Evolutionary conservation across 179 eudicot species (phyloP).

Genomic region (Patellifolia procumbens): DNA sequence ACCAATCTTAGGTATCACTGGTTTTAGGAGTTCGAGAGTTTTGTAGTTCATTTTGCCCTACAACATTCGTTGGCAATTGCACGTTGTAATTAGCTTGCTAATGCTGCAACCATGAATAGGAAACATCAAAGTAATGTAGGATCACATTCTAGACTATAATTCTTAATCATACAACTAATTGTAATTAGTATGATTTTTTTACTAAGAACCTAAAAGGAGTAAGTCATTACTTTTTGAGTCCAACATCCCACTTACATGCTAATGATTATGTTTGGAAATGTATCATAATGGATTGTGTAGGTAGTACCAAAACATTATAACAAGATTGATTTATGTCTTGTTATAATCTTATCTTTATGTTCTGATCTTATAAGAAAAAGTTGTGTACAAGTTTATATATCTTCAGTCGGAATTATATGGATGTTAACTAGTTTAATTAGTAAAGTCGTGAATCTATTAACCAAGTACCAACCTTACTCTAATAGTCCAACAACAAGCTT

Average conservation of each 20-base stretch:
- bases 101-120: background rate
- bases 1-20: constrained; percentile 23
- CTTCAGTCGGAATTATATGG: too few species aligned
- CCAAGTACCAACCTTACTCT: too few species aligned
- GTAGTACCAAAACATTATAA: background rate
- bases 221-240: constrained; percentile 11
- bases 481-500: too few species aligned
- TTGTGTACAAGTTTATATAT: too few species aligned
- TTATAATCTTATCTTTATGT: background rate
- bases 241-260: constrained; percentile 21
- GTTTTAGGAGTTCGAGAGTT: constrained; percentile 28
- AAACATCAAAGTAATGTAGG: background rate
- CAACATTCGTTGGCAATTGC: constrained; percentile 30
- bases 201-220: background rate
- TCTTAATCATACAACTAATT: constrained; percentile 17
- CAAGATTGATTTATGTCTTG: background rate
- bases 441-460: too few species aligned
- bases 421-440: too few species aligned
- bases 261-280: constrained; percentile 28
- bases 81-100: constrained; percentile 23
- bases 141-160: background rate
- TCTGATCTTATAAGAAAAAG: too few species aligned
- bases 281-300: too few species aligned
- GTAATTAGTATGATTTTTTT: constrained; percentile 7
- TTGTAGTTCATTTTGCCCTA: constrained; percentile 20